Evolutionary conservation across 306 rosid genomes (phyloP), one percentile per base, ranked within the genome.

Genomic region (Begonia peltatifolia): DNA sequence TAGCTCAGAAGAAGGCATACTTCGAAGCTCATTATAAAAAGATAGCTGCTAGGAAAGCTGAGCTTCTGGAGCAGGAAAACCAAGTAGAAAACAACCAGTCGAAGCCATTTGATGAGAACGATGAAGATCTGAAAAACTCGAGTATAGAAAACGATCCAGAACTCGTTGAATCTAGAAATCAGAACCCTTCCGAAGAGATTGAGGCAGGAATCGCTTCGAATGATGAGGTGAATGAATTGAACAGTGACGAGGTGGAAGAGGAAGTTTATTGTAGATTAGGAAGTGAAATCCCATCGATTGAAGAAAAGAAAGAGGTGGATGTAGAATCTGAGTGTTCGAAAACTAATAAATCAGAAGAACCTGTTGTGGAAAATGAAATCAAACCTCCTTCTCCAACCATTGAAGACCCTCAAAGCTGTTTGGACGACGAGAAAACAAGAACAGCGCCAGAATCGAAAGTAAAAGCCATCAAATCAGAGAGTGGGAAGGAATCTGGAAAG

Each of bases 11-110:
- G 66, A 81, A 67, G 72, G 97, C 95, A 16, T 90, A 83, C 63
- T 90, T 90, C 48, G 97, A 90, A 73, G 95, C 97, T 2, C 97
- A 80, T 73, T 85, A 85, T 84, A 90, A 83, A 82, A 86, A 71
- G 80, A 70, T 90, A 47, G 97, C 97, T n/a, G 92, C 95, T 60
- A 60, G 76, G 25, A 90, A 79, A 71, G 89, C 87, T 10, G 87
- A 80, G 73, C 62, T 90, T 70, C 46, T 74, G 65, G 95, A 77
- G 54, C 78, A 72, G 43, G 87, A 80, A 78, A 86, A 68, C 74
- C 80, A 68, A 55, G 41, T 47, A 49, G 79, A 61, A 64, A 57
- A 58, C 15, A 82, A 65, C 18, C 49, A 66, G 20, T 65, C 66
- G 47, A 15, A 75, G 59, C 68, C 78, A 20, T 72, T 68, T 58